A percentile compares a stretch with the other conserved stretches of the same genome.
Conservation (phyloP, 164 flowering plant genomes). For the Aristolochia contorta region DNA sequence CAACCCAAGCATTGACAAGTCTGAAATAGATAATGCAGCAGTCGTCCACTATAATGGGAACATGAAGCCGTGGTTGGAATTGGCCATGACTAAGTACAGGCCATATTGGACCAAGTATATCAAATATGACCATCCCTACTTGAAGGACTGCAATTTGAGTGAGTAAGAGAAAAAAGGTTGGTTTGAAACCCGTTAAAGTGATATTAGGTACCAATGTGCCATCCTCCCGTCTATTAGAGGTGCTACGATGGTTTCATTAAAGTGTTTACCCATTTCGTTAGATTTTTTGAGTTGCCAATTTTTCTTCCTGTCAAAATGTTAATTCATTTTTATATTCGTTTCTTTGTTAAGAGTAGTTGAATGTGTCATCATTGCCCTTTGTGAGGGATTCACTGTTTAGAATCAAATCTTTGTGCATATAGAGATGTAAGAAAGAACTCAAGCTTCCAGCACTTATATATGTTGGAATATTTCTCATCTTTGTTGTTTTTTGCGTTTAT, state of each 20-base stretch:
- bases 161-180: slow-evolving; percentile 22
- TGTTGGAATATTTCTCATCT: background rate
- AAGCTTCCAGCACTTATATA: background rate
- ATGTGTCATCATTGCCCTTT: background rate
- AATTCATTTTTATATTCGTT: slow-evolving; percentile 1
- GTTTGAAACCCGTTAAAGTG: too few species aligned
- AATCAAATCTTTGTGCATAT: background rate
- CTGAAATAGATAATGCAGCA: slow-evolving; percentile 83
- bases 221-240: too few species aligned
- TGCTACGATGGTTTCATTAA: too few species aligned
- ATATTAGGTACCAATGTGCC: too few species aligned
- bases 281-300: background rate
- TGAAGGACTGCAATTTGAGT: slow-evolving; percentile 61
- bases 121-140: slow-evolving; percentile 74
- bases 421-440: background rate
- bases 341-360: slow-evolving; percentile 1
- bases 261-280: background rate
- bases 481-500: background rate
- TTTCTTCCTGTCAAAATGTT: background rate
- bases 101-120: slow-evolving; percentile 91
- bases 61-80: slow-evolving; percentile 98
- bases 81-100: slow-evolving; percentile 94
- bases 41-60: slow-evolving; percentile 96
- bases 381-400: slow-evolving; percentile 2
- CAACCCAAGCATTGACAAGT: slow-evolving; percentile 74